A percentile compares a stretch with the other conserved stretches of the same genome.
phyloP scores from a whole-genome alignment of 345 rosid species.

The Arabidopsis arenosa region DNA sequence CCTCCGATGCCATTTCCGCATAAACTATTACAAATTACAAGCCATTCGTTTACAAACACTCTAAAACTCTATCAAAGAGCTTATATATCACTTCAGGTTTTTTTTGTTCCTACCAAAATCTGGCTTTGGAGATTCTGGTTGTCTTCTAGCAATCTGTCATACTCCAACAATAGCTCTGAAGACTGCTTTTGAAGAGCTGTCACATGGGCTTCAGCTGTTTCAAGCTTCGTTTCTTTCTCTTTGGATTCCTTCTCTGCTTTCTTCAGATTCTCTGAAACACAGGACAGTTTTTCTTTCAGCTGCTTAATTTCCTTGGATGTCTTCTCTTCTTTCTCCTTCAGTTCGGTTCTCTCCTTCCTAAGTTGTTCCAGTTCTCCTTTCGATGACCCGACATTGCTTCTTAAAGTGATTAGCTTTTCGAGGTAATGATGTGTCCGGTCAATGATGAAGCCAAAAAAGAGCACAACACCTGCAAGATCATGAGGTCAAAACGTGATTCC shows the following conservation, averaged over 20 bases:
- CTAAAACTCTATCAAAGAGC: neutral
- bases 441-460: slow-evolving; percentile 80
- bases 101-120: slow-evolving; percentile 22
- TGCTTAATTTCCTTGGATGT: slow-evolving; percentile 60
- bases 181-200: slow-evolving; percentile 81
- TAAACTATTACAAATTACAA: neutral
- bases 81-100: slow-evolving; percentile 12
- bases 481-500: neutral
- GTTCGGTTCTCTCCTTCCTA: slow-evolving; percentile 59
- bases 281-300: slow-evolving; percentile 57
- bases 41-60: slow-evolving; percentile 23
- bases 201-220: slow-evolving; percentile 85
- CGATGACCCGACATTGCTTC: slow-evolving; percentile 65
- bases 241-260: slow-evolving; percentile 68
- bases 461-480: slow-evolving; percentile 68
- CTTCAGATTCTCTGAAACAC: slow-evolving; percentile 58
- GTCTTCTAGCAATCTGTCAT: slow-evolving; percentile 81
- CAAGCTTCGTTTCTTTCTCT: slow-evolving; percentile 71
- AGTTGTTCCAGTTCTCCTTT: slow-evolving; percentile 70
- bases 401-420: slow-evolving; percentile 62
- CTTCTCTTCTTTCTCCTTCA: slow-evolving; percentile 74
- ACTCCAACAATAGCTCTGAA: slow-evolving; percentile 83
- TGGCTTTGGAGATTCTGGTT: slow-evolving; percentile 87
- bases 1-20: slow-evolving; percentile 4
- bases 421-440: slow-evolving; percentile 87